A percentile compares a stretch with the other conserved stretches of the same genome.
Conservation (phyloP, 371 early-diverging fungal species). For the Chytridiales sp. region DNA sequence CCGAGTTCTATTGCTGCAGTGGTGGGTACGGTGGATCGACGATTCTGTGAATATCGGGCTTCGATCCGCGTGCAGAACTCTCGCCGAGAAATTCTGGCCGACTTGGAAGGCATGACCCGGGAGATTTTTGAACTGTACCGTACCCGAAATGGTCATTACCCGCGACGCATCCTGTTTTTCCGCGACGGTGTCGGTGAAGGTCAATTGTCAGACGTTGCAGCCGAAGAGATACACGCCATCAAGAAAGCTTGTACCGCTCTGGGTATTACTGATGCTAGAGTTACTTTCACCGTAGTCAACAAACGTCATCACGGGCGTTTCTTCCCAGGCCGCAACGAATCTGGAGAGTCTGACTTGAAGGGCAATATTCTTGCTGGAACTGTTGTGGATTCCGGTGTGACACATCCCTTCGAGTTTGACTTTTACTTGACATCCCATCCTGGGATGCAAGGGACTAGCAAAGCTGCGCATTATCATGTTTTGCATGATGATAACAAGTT, state of each 20-base stretch:
- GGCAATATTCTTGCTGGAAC: conserved; percentile 65
- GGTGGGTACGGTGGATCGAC: conserved; percentile 62
- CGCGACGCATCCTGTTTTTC: conserved; percentile 37
- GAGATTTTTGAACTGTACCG: conserved; percentile 56
- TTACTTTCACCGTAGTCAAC: conserved; percentile 68
- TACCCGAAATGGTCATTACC: conserved; percentile 7
- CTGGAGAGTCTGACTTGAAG: conserved; percentile 34
- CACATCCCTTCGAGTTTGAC: conserved; percentile 48
- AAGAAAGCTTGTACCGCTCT: conserved; percentile 24
- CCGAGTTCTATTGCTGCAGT: conserved; percentile 83
- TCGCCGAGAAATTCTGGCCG: conserved; percentile 83
- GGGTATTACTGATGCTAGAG: conserved; percentile 11
- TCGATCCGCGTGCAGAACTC: conserved; percentile 65
- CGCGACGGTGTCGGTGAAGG: conserved; percentile 49
- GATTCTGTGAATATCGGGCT: conserved; percentile 25
- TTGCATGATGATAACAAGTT: conserved; percentile 79
- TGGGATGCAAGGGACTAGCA: conserved; percentile 53
- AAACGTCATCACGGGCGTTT: conserved; percentile 70
- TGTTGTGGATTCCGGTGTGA: conserved; percentile 54
- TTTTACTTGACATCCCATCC: conserved; percentile 49
- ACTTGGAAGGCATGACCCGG: conserved; percentile 70
- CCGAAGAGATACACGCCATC: conserved; percentile 31
- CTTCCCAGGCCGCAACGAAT: conserved; percentile 45
- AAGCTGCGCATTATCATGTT: conserved; percentile 84
- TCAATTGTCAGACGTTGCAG: conserved; percentile 37